phyloP scores from a whole-genome alignment of 148 eudicot genomes.

The Rhododendron molle region DNA sequence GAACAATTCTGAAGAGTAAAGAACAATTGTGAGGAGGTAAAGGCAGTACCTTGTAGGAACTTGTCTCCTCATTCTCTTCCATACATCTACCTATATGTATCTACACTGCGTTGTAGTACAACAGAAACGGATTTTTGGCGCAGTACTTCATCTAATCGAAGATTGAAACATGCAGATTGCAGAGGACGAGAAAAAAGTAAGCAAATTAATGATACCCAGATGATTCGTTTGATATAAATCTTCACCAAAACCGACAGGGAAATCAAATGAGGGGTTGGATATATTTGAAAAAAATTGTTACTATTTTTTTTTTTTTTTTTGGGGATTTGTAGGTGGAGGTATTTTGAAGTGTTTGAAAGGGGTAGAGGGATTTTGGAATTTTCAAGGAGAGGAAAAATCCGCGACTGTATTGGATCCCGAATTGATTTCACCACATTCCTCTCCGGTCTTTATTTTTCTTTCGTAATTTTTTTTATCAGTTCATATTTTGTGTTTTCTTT shows the following conservation, averaged over 20 bases:
- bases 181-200: background rate
- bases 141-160: background rate
- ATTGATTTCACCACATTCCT: background rate
- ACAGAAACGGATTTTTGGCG: background rate
- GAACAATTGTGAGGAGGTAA: background rate
- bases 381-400: background rate
- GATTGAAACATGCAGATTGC: background rate
- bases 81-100: background rate
- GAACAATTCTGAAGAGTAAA: background rate
- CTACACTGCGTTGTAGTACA: background rate
- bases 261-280: background rate
- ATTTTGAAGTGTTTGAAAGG: background rate
- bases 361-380: background rate
- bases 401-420: background rate
- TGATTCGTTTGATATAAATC: background rate
- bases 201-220: background rate
- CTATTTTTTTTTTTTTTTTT: too few species aligned
- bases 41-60: conserved; percentile 7
- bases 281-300: too few species aligned
- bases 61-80: conserved; percentile 6
- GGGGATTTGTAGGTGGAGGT: background rate
- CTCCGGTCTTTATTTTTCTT: background rate
- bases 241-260: background rate
- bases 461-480: background rate
- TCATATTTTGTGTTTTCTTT: too few species aligned